Evolutionary conservation across 352 stramenopile genomes (phyloP), one percentile per base, ranked within the genome.

Genomic region (Phytophthora parvispora): DNA sequence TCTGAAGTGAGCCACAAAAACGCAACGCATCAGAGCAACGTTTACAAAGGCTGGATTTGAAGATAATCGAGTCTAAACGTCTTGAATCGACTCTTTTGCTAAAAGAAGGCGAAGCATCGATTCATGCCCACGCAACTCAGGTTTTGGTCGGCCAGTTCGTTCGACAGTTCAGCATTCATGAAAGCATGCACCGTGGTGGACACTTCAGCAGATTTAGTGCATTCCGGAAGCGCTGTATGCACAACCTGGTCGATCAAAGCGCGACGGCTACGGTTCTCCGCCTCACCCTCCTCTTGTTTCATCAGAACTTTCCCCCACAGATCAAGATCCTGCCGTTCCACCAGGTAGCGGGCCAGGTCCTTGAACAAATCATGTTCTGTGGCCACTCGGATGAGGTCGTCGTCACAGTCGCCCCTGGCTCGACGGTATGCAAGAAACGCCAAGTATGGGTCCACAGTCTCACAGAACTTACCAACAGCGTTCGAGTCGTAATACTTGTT

Each of bases 401-500:
- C 97, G 61, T 99, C 98, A 71, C 98, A 99, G 62, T 95, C 95
- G 52, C 98, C 97, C 47, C 93, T 93, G 34, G 95, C 97, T 78
- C 98, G 98, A 86, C 98, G 98, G 92, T 99, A 99, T 6, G 97
- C 98, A 34, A 99, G 83, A 77, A 99, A 99, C 18, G 98, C 98
- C 38, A 99, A 86, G 76, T 90, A 97, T 10, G 98, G 98, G 79
- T 99, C 98, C 40, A 99, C 89, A 80, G 98, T 98, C 84, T 99
- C 98, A 74, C 97, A 99, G 80, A 99, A 99, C 74, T 98, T 95
- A 70, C 98, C 98, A 24, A 99, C 83, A 25, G 99, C 97, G 65
- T 95, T 92, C 13, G 97, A 97, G 77, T 99, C 97, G 83, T 99
- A 99, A 75, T 99, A 99, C 92, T 99, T 98, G 86, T 99, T 99